These are phyloP conservation scores for Immersiporthe knoxdaviesiana DNA, from an alignment of 2,329 filamentous ascomycete species.

Conservation along the genomic window DNA sequence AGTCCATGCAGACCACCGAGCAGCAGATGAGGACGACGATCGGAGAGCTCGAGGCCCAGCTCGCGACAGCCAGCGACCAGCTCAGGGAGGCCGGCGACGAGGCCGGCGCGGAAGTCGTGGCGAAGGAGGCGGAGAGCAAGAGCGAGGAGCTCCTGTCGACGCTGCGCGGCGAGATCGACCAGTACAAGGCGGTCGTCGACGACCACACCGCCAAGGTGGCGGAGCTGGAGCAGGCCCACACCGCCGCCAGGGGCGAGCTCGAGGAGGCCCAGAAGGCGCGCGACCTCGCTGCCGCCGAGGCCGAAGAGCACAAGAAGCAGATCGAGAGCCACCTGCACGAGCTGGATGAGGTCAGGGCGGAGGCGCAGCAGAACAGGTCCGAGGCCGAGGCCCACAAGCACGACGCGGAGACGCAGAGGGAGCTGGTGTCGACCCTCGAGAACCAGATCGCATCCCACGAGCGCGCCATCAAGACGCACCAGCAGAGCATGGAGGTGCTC, in stretches of 20 bases:
- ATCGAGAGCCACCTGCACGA: slow-evolving; percentile 52
- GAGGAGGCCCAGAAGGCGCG: slow-evolving; percentile 66
- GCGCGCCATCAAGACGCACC: slow-evolving; percentile 57
- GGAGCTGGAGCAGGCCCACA: slow-evolving; percentile 74
- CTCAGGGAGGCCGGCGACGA: slow-evolving; percentile 17
- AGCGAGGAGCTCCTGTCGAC: slow-evolving; percentile 63
- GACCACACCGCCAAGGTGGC: slow-evolving; percentile 70
- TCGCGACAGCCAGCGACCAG: slow-evolving; percentile 23
- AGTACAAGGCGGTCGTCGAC: slow-evolving; percentile 76
- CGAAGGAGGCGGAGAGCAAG: slow-evolving; percentile 53
- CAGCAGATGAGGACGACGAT: slow-evolving; percentile 73
- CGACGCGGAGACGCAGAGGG: slow-evolving; percentile 29
- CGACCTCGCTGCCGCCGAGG: slow-evolving; percentile 52
- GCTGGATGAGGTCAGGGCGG: slow-evolving; percentile 66
- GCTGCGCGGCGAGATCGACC: slow-evolving; percentile 75
- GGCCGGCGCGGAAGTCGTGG: slow-evolving; percentile 38
- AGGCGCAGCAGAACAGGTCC: slow-evolving; percentile 55
- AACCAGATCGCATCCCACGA: slow-evolving; percentile 64
- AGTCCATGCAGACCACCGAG: slow-evolving; percentile 74
- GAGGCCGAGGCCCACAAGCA: slow-evolving; percentile 50
- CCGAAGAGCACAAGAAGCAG: slow-evolving; percentile 44
- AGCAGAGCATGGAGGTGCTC: slow-evolving; percentile 55
- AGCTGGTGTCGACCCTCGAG: slow-evolving; percentile 57
- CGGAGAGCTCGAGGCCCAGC: slow-evolving; percentile 67
- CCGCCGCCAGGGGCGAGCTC: slow-evolving; percentile 67